Base-by-base conservation (phyloP, 2,329 filamentous ascomycete species). In the Fusarium marasasianum region DNA sequence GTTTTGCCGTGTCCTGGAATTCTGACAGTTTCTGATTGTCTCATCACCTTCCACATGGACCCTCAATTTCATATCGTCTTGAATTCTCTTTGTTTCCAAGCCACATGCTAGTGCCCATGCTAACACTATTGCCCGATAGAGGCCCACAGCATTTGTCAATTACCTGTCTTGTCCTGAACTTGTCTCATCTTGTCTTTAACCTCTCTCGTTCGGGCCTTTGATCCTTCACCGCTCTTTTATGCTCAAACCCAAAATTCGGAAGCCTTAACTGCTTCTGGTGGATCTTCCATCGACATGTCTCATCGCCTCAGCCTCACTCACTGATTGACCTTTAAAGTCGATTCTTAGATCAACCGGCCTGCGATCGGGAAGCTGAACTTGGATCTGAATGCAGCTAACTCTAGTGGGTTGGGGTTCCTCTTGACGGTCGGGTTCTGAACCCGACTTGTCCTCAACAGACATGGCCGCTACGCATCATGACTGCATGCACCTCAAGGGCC, bases 201-300 rank as follows among this genome's bases (percentile, higher is more conserved):
- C 56, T 77, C 56, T 67, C 69, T 70, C 48, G 69, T 75, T 73
- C 48, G 58, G 69, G 61, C 63, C 71, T 69, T 63, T 45, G 65
- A 54, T 72, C 51, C 75, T 74, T 74, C 76, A 78, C 76, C 76
- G 76, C 76, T 78, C 63, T 77, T 78, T 78, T 66, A 73, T 67
- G 26, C 59, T 72, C 60, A 72, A 72, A 75, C 69, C 67, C 68
- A 66, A 72, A 74, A 70, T 73, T 71, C 47, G 54, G 63, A 48
- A 56, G 63, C 69, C 63, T 74, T 66, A 22, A 64, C 65, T 69
- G 37, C 22, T 61, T 66, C 50, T 57, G 45, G 72, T 75, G 63
- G 73, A 77, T 77, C 51, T 55, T 66, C 58, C 55, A 59, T 47
- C 63, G 50, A 68, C 60, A 64, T 67, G 70, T 71, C 63, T 77